Base-by-base conservation (phyloP, 2,329 filamentous ascomycete genomes). In the Hirsutella thompsonii region DNA sequence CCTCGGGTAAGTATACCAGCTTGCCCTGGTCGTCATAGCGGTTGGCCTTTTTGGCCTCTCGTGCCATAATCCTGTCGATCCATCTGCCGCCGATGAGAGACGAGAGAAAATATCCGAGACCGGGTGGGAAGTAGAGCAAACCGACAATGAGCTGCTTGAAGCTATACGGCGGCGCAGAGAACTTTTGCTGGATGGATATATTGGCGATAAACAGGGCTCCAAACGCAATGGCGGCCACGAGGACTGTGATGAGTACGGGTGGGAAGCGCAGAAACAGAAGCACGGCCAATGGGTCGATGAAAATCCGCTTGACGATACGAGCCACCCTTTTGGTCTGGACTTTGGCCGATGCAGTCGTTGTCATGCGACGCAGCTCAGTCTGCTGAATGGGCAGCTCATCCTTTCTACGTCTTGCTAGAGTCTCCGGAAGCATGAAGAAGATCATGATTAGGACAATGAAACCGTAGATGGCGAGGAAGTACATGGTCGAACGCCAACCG, bases 41-140 rank as follows among this genome's bases (percentile, higher is more conserved):
- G 11, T 75, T 76, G 0, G 81, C 83, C 47, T 71, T 79, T n/a
- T 63, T 65, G 1, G 86, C 86, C 58, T 86, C 81, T 18, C 82
- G 74, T 26, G 74, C 69, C 86, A 92, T 92, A 59, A 92, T 90
- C 16, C 60, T 62, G 56, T 93, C 86, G 50, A 84, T 81, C 86
- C 85, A 92, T 34, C 67, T 69, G 0, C 85, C 86, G 33, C 84
- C 83, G 29, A 84, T 61, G 2, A 85, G 51, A 34, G 81, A 82
- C 0, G 80, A 72, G 5, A 76, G 46, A 36, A 89, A 63, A 59
- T 90, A 92, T 4, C 86, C 86, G 5, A 84, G 44, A 0, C 81
- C 82, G 33, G 76, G 75, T 0, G 85, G 82, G n/a, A 90, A 72
- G 56, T 92, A 92, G 19, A 88, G 65, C 29, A 87, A 62, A 10